Evolutionary conservation across 2,329 filamentous ascomycete species (phyloP).

Genomic region (Cercospora sojina): DNA sequence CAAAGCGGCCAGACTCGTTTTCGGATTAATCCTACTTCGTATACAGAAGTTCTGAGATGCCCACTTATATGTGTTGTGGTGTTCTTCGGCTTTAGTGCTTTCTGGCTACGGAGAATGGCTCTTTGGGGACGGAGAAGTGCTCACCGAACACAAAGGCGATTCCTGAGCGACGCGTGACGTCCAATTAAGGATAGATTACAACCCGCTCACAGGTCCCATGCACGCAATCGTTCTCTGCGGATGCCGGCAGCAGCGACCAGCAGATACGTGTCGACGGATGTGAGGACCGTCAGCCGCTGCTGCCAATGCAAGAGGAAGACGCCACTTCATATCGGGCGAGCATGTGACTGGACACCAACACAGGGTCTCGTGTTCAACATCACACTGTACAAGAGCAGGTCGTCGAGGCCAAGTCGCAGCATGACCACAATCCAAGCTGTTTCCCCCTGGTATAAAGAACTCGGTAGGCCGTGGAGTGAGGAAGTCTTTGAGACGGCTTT

Average conservation of each 20-base stretch:
- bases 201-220: not conserved
- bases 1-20: not conserved
- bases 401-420: not conserved
- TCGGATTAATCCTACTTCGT: not conserved
- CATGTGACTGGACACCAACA: slow-evolving; percentile 4
- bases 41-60: not conserved
- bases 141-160: slow-evolving; percentile 4
- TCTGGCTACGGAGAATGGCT: not conserved
- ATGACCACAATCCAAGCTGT: not conserved
- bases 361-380: not conserved
- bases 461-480: not conserved
- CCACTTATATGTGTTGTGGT: not conserved
- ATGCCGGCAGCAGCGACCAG: slow-evolving; percentile 1
- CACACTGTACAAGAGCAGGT: not conserved
- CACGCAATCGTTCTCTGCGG: slow-evolving; percentile 1
- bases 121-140: slow-evolving; percentile 12
- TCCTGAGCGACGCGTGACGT: slow-evolving; percentile 13
- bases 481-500: not conserved
- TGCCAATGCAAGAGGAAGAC: slow-evolving; percentile 12
- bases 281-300: slow-evolving; percentile 5
- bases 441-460: not conserved
- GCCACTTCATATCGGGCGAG: slow-evolving; percentile 14
- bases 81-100: not conserved
- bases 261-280: not conserved
- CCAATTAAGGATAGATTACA: slow-evolving; percentile 15